Evolutionary conservation across 2,329 filamentous ascomycete genomes (phyloP).

Genomic region (Diplodia sapinea): DNA sequence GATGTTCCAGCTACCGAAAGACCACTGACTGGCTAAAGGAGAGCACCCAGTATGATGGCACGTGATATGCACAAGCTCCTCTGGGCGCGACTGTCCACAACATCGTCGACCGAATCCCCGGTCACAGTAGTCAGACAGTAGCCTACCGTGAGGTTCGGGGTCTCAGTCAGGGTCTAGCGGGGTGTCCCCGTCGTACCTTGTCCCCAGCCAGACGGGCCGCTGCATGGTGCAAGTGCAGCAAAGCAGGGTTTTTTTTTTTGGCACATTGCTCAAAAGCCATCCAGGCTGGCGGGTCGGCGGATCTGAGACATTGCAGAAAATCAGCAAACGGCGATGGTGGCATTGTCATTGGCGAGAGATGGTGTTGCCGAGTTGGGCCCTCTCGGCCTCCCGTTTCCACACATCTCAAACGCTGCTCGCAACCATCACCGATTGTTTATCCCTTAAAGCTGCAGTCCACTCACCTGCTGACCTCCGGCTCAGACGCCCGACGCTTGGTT

Average conservation of each 20-base stretch:
- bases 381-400: conserved; percentile 1
- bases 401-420: conserved; percentile 16
- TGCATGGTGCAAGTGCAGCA: not conserved
- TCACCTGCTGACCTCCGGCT: conserved; percentile 1
- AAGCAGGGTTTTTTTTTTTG: not conserved
- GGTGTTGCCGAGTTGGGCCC: conserved; percentile 1
- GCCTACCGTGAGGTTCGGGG: not conserved
- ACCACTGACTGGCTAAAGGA: not conserved
- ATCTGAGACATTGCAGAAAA: not conserved
- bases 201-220: not conserved
- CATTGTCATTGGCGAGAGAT: not conserved
- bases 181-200: not conserved
- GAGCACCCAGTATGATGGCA: not conserved
- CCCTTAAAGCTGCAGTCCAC: not conserved
- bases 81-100: not conserved
- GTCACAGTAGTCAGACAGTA: not conserved
- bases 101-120: not conserved
- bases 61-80: not conserved
- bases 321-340: not conserved
- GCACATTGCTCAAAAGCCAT: not conserved
- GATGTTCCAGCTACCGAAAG: not conserved
- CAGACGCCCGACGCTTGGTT: not conserved
- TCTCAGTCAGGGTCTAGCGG: not conserved
- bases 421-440: not conserved
- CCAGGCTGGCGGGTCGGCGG: not conserved